A percentile compares a stretch with the other conserved stretches of the same genome.
phyloP scores from a whole-genome alignment of 192 early-diverging fungal genomes.

The Obelidium mucronatum region DNA sequence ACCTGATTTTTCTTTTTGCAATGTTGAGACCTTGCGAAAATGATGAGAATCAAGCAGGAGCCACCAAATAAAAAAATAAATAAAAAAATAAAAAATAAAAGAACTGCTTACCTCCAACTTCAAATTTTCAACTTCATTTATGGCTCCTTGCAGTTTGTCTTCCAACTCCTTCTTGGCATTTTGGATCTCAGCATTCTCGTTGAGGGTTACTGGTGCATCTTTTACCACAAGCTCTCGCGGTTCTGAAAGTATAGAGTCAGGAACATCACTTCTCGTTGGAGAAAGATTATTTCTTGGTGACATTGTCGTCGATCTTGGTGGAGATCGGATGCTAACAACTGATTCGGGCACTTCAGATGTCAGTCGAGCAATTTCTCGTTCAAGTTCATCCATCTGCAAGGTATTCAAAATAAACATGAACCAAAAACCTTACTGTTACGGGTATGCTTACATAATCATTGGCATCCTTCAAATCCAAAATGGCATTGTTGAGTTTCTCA shows the following conservation, averaged over 20 bases:
- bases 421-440: background rate
- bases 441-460: constrained; percentile 26
- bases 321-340: background rate
- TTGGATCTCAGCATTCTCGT: background rate
- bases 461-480: constrained; percentile 23
- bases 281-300: no score
- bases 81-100: no score
- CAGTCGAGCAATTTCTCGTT: background rate
- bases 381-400: constrained; percentile 1
- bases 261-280: no score
- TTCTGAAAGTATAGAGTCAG: background rate
- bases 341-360: background rate
- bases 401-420: background rate
- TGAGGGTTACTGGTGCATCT: background rate
- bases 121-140: background rate
- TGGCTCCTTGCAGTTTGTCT: background rate
- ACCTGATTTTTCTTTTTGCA: no score
- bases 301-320: background rate
- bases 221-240: background rate
- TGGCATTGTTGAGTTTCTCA: constrained; percentile 9
- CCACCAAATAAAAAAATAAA: no score
- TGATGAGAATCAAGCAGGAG: no score
- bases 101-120: background rate
- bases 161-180: background rate
- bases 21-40: no score